Evolutionary conservation across 2,329 filamentous ascomycete genomes (phyloP).

Genomic region (Alternaria atra): DNA sequence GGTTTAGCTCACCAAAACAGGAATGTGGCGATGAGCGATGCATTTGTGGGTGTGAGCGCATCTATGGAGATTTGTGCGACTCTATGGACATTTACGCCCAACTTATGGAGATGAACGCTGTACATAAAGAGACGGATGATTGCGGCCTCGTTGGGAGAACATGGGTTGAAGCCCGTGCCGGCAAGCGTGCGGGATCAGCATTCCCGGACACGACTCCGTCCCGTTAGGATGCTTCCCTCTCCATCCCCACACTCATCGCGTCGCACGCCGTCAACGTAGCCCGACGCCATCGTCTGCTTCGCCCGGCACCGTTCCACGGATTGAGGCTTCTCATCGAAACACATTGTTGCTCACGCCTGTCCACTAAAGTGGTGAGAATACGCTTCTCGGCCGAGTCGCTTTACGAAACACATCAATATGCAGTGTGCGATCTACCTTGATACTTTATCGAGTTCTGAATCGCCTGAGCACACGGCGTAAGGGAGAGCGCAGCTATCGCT

Average conservation of each 20-base stretch:
- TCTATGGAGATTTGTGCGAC: neutral
- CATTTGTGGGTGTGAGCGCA: neutral
- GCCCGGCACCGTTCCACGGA: neutral
- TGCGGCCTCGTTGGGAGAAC: neutral
- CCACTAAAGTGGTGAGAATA: neutral
- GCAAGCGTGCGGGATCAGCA: neutral
- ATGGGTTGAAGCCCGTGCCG: constrained; percentile 1
- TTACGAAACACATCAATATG: neutral
- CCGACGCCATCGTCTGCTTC: neutral
- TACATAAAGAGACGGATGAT: neutral
- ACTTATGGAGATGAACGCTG: neutral
- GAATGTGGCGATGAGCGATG: neutral
- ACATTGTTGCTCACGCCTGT: neutral
- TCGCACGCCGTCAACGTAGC: neutral
- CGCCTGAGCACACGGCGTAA: neutral
- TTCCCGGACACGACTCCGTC: neutral
- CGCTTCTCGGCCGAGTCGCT: neutral
- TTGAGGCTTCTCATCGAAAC: neutral
- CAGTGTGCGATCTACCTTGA: neutral
- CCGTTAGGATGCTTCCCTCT: neutral
- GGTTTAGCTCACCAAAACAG: neutral
- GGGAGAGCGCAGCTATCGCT: neutral
- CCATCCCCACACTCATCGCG: neutral
- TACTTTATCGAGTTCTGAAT: neutral
- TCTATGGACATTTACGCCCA: neutral